Evolutionary conservation across 1,139 yeast species (phyloP), one percentile per base, ranked within the genome.

Genomic region (Casaregolazyma lundiana): DNA sequence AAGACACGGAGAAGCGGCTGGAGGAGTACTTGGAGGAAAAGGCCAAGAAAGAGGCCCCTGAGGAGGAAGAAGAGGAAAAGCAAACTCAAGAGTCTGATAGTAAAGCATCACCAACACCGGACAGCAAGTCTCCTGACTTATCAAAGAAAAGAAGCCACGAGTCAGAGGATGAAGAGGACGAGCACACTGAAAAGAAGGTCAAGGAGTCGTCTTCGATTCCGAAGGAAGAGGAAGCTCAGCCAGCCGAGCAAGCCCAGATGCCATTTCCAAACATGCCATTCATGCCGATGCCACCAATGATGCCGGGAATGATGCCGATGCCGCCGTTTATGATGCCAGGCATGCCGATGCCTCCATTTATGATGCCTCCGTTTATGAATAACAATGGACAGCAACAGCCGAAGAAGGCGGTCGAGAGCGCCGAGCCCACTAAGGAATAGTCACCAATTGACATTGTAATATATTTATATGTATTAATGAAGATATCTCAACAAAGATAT

Each of bases 1-100:
- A 72, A 42, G 84, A 76, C 19, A 71, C 80, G 63, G 79, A 78
- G 51, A 65, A 69, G 40, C 72, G 76, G 48, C 72, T 88, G 26
- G 65, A 73, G 35, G 72, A 73, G 32, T 85, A 78, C 54, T 58
- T 80, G 8, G 72, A 75, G 43, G 69, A 65, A 13, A 75, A 76
- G 43, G 55, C 52, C 16, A 51, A 45, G n/a, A 45, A 67, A 29
- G 54, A 59, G 30, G 47, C 47, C 34, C 44, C 49, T 13, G 40
- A 43, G 43, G 41, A 36, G 37, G 13, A 3, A 6, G 32, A 26
- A 15, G 32, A 26, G 32, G 32, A 26, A 26, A 26, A 26, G 32
- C n/a, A n/a, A n/a, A n/a, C n/a, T n/a, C n/a, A n/a, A n/a, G n/a
- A n/a, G n/a, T 2, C 11, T 7, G 39, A 34, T 35, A 35, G 20